Percentiles rank a stretch among this genome's conserved stretches.
These are phyloP conservation scores for Fusarium torulosum DNA, from an alignment of 2,329 filamentous ascomycete genomes.

Conservation along the genomic window DNA sequence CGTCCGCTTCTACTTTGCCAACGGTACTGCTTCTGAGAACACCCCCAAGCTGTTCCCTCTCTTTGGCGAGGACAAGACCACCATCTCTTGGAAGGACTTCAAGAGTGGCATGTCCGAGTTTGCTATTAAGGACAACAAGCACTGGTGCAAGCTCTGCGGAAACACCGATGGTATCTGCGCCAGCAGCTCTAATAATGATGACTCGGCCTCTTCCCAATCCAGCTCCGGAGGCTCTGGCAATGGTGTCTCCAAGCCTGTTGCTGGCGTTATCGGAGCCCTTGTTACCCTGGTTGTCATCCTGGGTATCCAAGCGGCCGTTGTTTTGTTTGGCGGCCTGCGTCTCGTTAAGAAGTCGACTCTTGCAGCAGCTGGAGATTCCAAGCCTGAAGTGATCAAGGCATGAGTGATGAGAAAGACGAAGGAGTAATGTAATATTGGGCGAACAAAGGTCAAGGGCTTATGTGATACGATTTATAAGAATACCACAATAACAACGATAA, in stretches of 20 bases:
- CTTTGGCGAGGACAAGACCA: slow-evolving; percentile 67
- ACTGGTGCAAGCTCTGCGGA: slow-evolving; percentile 83
- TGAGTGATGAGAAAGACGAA: slow-evolving; percentile 8
- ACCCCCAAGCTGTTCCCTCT: slow-evolving; percentile 67
- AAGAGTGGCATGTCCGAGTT: slow-evolving; percentile 72
- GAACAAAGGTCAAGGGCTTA: not conserved
- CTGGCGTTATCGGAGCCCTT: slow-evolving; percentile 84
- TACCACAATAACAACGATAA: slow-evolving; percentile 7
- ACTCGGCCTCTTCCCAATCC: slow-evolving; percentile 36
- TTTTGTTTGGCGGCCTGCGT: slow-evolving; percentile 59
- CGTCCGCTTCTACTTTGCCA: slow-evolving; percentile 72
- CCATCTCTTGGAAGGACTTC: slow-evolving; percentile 78
- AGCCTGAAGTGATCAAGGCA: slow-evolving; percentile 41
- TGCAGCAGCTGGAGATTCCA: slow-evolving; percentile 18
- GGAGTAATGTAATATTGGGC: not conserved
- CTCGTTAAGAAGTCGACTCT: slow-evolving; percentile 62
- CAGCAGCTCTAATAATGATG: slow-evolving; percentile 40
- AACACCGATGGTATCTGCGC: slow-evolving; percentile 78
- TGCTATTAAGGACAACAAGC: slow-evolving; percentile 70
- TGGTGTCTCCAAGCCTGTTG: slow-evolving; percentile 76
- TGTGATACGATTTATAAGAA: slow-evolving; percentile 16
- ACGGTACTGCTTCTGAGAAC: slow-evolving; percentile 67
- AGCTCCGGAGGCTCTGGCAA: slow-evolving; percentile 43
- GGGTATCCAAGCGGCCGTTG: slow-evolving; percentile 58
- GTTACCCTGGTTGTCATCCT: slow-evolving; percentile 67